Evolutionary conservation across 176 grass and related monocot genomes (phyloP).

Genomic region (Juncus effusus): DNA sequence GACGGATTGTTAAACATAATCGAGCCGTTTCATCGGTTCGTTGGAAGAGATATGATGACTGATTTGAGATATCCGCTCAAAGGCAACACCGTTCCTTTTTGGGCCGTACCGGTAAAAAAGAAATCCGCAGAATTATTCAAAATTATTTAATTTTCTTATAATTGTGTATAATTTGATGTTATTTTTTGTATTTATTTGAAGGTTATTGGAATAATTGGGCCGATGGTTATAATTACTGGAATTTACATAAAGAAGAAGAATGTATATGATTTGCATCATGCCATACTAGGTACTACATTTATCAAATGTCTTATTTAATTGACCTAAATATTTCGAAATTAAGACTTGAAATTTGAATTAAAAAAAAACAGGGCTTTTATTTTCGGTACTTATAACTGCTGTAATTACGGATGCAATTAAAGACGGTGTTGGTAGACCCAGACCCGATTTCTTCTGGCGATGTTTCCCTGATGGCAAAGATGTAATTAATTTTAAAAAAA

Average conservation of each 20-base stretch:
- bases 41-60: constrained; percentile 85
- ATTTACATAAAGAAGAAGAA: constrained; percentile 93
- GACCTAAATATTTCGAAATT: not conserved
- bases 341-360: not conserved
- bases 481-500: constrained; percentile 30
- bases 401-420: constrained; percentile 97
- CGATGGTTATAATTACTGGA: constrained; percentile 47
- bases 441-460: constrained; percentile 96
- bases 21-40: constrained; percentile 77
- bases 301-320: constrained; percentile 1
- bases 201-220: constrained; percentile 72
- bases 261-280: constrained; percentile 92
- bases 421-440: constrained; percentile 84
- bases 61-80: constrained; percentile 77
- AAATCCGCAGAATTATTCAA: too few relatives aligned
- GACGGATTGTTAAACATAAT: constrained; percentile 66
- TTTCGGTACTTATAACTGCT: constrained; percentile 87
- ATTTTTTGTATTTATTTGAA: constrained; percentile 36
- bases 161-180: constrained; percentile 17
- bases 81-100: constrained; percentile 70
- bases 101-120: constrained; percentile 80
- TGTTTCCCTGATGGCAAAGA: constrained; percentile 97
- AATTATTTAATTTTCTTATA: too few relatives aligned
- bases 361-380: constrained; percentile 65
- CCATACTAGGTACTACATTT: constrained; percentile 64